A percentile compares a stretch with the other conserved stretches of the same genome.
These are phyloP conservation scores for Neurospora sp. DNA, from an alignment of 495 filamentous ascomycete species.

Conservation along the genomic window DNA sequence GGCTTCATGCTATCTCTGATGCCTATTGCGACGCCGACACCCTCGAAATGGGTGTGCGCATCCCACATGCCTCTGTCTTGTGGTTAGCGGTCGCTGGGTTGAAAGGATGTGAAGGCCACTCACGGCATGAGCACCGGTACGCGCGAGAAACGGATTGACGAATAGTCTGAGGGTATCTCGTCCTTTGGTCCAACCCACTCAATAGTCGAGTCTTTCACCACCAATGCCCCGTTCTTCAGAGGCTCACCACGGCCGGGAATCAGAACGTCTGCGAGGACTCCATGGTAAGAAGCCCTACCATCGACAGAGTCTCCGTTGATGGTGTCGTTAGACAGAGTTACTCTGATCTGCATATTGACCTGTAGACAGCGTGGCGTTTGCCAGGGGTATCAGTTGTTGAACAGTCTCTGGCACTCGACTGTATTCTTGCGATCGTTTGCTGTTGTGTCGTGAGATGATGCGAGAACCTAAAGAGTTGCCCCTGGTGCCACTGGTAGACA, in stretches of 20 bases:
- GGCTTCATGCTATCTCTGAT: slow-evolving; percentile 1
- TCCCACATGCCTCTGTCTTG: slow-evolving; percentile 37
- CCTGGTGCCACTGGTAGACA: too few species aligned
- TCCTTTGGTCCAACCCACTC: slow-evolving; percentile 29
- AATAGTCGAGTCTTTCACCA: slow-evolving; percentile 32
- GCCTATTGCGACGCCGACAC: slow-evolving; percentile 3
- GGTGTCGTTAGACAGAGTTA: background rate
- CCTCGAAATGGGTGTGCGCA: slow-evolving; percentile 37
- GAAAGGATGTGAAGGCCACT: slow-evolving; percentile 32
- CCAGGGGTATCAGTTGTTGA: background rate
- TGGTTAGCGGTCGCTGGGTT: background rate
- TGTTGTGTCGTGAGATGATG: background rate
- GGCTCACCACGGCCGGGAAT: slow-evolving; percentile 38
- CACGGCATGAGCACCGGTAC: slow-evolving; percentile 41
- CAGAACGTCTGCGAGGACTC: slow-evolving; percentile 19
- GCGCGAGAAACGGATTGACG: slow-evolving; percentile 1
- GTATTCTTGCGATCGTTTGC: background rate
- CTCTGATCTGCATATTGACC: background rate
- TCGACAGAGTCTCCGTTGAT: background rate
- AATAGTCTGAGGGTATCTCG: slow-evolving; percentile 26
- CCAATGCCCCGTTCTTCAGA: slow-evolving; percentile 26
- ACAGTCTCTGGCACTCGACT: background rate
- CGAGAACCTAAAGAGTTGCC: too few species aligned
- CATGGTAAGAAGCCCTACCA: background rate
- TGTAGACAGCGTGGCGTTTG: background rate